Percentiles rank a stretch among this genome's conserved stretches.
Conservation (phyloP, 352 stramenopile species). For the Phytophthora ohioensis region DNA sequence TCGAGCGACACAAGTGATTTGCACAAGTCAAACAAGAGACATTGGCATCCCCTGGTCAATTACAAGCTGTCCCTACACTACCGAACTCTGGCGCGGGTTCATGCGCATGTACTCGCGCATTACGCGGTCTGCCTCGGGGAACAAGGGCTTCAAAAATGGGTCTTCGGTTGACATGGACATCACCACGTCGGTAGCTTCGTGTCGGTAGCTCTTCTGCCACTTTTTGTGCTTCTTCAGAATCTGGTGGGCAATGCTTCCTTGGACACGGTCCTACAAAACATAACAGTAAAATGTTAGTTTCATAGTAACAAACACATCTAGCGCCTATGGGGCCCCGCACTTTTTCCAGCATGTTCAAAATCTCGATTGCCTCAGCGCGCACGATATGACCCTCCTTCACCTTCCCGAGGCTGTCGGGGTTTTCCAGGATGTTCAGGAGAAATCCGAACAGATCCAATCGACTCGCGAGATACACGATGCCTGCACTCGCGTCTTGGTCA, state of each 20-base stretch:
- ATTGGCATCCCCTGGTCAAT: slow-evolving; percentile 7
- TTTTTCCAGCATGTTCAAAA: slow-evolving; percentile 84
- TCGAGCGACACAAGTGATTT: not conserved
- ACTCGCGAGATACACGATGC: slow-evolving; percentile 80
- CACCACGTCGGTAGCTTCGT: slow-evolving; percentile 57
- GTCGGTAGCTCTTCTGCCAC: slow-evolving; percentile 86
- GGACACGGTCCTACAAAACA: slow-evolving; percentile 58
- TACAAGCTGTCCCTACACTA: slow-evolving; percentile 25
- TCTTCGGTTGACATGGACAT: slow-evolving; percentile 64
- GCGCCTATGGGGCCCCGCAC: slow-evolving; percentile 25
- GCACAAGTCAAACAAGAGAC: slow-evolving; percentile 8
- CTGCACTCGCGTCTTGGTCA: slow-evolving; percentile 57
- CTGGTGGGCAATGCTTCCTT: slow-evolving; percentile 75
- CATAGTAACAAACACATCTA: not conserved
- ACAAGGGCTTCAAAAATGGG: slow-evolving; percentile 72
- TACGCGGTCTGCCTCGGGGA: slow-evolving; percentile 61
- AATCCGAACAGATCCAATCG: slow-evolving; percentile 78
- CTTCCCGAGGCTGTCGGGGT: slow-evolving; percentile 55
- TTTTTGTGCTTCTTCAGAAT: slow-evolving; percentile 91
- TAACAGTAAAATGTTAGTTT: slow-evolving; percentile 11
- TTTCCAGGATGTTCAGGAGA: slow-evolving; percentile 81
- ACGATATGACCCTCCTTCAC: slow-evolving; percentile 71
- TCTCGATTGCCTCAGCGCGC: slow-evolving; percentile 77
- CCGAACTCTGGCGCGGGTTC: slow-evolving; percentile 37
- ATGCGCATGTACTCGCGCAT: slow-evolving; percentile 61